Conservation (phyloP, 345 rosid genomes). For the Capsella bursapastoris region DNA sequence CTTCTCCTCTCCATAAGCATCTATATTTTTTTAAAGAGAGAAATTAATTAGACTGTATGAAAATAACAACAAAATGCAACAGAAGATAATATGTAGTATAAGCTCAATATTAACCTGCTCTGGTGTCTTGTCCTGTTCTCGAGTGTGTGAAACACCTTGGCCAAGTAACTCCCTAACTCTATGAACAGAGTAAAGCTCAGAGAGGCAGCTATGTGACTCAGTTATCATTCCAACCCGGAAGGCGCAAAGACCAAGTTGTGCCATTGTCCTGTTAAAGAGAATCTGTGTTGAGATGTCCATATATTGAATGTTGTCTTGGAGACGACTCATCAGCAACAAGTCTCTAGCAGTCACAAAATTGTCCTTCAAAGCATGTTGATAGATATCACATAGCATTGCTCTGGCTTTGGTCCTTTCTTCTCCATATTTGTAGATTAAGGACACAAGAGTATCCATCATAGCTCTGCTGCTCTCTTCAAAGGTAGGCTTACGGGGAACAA, state of each 20-base stretch:
- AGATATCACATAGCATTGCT: constrained; percentile 93
- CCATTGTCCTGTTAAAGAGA: constrained; percentile 90
- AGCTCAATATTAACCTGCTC: constrained; percentile 65
- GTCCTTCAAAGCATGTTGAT: constrained; percentile 82
- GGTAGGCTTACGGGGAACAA: constrained; percentile 82
- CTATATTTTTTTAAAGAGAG: too few relatives aligned
- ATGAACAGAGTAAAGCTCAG: constrained; percentile 87
- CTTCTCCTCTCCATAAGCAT: constrained; percentile 67
- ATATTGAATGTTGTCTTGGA: constrained; percentile 81
- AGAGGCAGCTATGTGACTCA: constrained; percentile 80
- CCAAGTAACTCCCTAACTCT: constrained; percentile 93
- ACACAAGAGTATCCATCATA: constrained; percentile 78
- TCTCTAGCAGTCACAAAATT: constrained; percentile 76
- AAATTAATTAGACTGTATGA: too few relatives aligned
- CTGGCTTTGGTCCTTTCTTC: constrained; percentile 97
- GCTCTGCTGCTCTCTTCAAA: constrained; percentile 81
- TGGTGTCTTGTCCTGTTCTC: constrained; percentile 89
- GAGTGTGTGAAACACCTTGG: constrained; percentile 86
- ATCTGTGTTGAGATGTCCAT: constrained; percentile 92
- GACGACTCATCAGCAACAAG: constrained; percentile 84
- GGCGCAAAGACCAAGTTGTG: constrained; percentile 90
- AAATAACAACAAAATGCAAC: constrained; percentile 13
- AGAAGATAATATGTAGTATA: background rate
- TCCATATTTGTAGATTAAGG: constrained; percentile 81
- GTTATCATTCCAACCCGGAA: constrained; percentile 71